Evolutionary conservation across 805 yeast species (phyloP), one percentile per base, ranked within the genome.

Genomic region (Teunomyces atbi): DNA sequence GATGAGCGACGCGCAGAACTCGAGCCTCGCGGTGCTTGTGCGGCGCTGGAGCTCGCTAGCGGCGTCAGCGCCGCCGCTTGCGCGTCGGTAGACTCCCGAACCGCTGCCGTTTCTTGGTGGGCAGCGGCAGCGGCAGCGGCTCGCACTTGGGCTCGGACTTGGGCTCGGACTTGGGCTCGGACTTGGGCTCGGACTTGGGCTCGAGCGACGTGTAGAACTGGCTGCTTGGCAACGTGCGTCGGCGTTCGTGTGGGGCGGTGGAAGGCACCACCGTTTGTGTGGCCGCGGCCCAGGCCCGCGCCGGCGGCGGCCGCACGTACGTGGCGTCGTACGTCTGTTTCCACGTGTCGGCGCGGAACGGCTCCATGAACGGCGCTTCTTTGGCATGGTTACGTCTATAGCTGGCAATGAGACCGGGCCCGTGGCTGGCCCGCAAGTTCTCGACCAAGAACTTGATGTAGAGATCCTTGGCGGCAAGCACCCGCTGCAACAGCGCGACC

Each of bases 381-480:
- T 43, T 36, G 27, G 18, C 32, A 43, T 62, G 50, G 45, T 57
- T 64, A 35, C 49, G 50, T 40, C 47, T 45, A 50, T 63, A 71
- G 44, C 60, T 64, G 26, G 51, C 53, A 28, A 71, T 57, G 27
- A 68, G 53, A 35, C 68, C 73, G 4, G 57, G 51, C 2, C 74
- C 74, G 45, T 68, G 66, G 33, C 64, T 54, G 3, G 62, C 57
- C 45, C 57, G 63, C 49, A 66, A 68, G 50, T 69, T 71, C 38
- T 66, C 71, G 21, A 58, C 51, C 33, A 70, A 53, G 35, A 64
- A 71, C 47, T 51, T 53, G 39, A 54, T 60, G 48, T 66, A 71
- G 21, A 59, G 55, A 45, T 70, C 76, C 45, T 66, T 67, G 5
- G 47, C 50, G 2, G 50, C 48, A 3, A 69, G 44, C 11, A 57